Base-by-base conservation (phyloP, 2,329 filamentous ascomycete genomes). In the Pyrenochaeta sp. region DNA sequence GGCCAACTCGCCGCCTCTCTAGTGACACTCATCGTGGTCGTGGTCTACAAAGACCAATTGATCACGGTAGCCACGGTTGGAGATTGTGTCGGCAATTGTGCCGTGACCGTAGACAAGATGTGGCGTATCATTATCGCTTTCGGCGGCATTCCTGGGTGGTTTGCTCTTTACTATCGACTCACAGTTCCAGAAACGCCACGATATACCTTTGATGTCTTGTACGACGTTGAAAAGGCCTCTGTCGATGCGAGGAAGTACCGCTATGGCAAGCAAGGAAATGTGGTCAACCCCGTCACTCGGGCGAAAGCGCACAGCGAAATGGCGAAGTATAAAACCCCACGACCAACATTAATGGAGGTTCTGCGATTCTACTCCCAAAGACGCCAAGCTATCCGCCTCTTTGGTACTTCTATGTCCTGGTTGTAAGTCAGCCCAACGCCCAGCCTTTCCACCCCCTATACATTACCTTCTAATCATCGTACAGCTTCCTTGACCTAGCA, bases 111-210 rank as follows among this genome's bases (percentile, higher is more conserved):
- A 5, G 91, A 95, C 81, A 93, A 92, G 83, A 93, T 93, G 90
- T 95, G 91, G 91, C 86, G 91, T 66, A 84, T 88, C 13, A 84
- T 95, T 48, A 91, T 95, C 71, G 91, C 91, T 12, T 91, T 93
- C 70, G 91, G 91, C 65, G 91, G 90, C 44, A 86, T 95, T 8
- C 91, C 91, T 2, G 91, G 90, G 43, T 91, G 88, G 74, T 88
- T 93, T 62, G 91, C 92, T 22, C 86, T 96, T 19, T 95, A 95
- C 82, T 95, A 91, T 79, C 90, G 91, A 61, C 85, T 95, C 3
- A 95, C 91, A 51, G 94, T 96, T 65, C 92, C 92, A 25, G 92
- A 96, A 80, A 94, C 91, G 34, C 91, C 92, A 51, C 90, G 92
- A 28, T 96, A 95, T 80, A 95, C 92, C 28, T 94, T 95, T 68